Percentiles rank a stretch among this genome's conserved stretches.
Conservation (phyloP, 208 protist species). For the Blechomonas ayalai region DNA sequence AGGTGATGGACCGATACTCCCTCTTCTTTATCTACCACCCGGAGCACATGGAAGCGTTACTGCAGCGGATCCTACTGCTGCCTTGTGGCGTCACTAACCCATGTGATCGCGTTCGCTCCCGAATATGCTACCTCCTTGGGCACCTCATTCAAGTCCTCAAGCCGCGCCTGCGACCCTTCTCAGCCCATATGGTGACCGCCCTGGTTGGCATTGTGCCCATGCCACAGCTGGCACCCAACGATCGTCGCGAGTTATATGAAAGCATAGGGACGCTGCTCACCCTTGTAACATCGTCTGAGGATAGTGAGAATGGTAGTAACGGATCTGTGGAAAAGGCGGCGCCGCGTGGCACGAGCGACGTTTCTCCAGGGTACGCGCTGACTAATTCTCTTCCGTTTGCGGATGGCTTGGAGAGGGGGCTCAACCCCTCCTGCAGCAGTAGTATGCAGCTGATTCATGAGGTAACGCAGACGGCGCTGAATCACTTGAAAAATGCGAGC, state of each 20-base stretch:
- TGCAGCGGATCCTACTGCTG: constrained; percentile 58
- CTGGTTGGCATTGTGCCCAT: constrained; percentile 45
- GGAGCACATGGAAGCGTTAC: constrained; percentile 40
- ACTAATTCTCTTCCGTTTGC: constrained; percentile 47
- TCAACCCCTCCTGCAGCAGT: too few relatives aligned
- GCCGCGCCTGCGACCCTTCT: constrained; percentile 21
- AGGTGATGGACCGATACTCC: constrained; percentile 62
- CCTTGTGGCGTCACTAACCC: constrained; percentile 59
- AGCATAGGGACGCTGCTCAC: constrained; percentile 55
- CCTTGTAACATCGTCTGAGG: too few relatives aligned
- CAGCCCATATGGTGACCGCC: constrained; percentile 47
- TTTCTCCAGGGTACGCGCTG: constrained; percentile 16
- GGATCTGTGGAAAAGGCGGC: too few relatives aligned
- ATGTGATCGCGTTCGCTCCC: constrained; percentile 38
- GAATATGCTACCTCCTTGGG: constrained; percentile 67
- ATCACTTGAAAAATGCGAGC: too few relatives aligned
- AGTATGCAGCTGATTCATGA: too few relatives aligned
- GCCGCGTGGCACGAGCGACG: too few relatives aligned
- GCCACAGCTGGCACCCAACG: constrained; percentile 22
- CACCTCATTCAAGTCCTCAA: constrained; percentile 58
- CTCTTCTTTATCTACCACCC: constrained; percentile 59
- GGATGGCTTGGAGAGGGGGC: constrained; percentile 37
- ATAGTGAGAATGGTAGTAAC: too few relatives aligned
- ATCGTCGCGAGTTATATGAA: constrained; percentile 68
- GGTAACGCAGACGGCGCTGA: too few relatives aligned